phyloP scores from a whole-genome alignment of 2,329 filamentous ascomycete genomes.

The Seiridium cupressi region DNA sequence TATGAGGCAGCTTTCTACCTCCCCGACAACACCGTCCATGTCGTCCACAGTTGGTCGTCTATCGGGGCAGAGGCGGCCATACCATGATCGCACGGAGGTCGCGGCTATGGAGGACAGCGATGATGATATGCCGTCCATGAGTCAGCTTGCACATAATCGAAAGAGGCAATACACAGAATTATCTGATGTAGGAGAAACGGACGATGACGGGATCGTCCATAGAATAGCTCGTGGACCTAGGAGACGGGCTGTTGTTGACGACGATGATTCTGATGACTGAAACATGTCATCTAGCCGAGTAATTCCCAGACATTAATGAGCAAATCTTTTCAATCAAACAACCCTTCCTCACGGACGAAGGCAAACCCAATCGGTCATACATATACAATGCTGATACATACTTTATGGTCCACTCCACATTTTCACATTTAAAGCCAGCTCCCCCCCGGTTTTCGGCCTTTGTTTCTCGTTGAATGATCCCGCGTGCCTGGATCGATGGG shows the following conservation, averaged over 20 bases:
- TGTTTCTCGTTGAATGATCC: too few relatives aligned
- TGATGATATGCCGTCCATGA: slow-evolving; percentile 27
- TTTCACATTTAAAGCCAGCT: too few relatives aligned
- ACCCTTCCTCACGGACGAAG: too few relatives aligned
- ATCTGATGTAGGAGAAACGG: slow-evolving; percentile 7
- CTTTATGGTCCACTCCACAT: too few relatives aligned
- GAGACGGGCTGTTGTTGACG: slow-evolving; percentile 15
- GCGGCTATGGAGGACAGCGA: slow-evolving; percentile 18
- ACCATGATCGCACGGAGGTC: slow-evolving; percentile 20
- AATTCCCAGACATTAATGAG: too few relatives aligned
- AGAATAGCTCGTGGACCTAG: slow-evolving; percentile 9
- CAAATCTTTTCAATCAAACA: too few relatives aligned
- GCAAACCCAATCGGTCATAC: too few relatives aligned
- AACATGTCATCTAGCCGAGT: not conserved
- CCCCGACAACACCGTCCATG: slow-evolving; percentile 19
- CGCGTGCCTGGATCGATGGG: too few relatives aligned
- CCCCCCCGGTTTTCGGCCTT: too few relatives aligned
- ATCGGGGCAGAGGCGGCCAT: slow-evolving; percentile 10
- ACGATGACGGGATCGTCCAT: slow-evolving; percentile 11
- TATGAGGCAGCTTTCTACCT: slow-evolving; percentile 18
- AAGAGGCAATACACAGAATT: not conserved
- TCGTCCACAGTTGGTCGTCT: slow-evolving; percentile 12
- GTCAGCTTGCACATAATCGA: slow-evolving; percentile 20
- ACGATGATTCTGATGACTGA: slow-evolving; percentile 11
- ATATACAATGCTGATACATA: too few relatives aligned